phyloP scores from a whole-genome alignment of 2,329 filamentous ascomycete genomes.

The Reticulascus tulasneorum region DNA sequence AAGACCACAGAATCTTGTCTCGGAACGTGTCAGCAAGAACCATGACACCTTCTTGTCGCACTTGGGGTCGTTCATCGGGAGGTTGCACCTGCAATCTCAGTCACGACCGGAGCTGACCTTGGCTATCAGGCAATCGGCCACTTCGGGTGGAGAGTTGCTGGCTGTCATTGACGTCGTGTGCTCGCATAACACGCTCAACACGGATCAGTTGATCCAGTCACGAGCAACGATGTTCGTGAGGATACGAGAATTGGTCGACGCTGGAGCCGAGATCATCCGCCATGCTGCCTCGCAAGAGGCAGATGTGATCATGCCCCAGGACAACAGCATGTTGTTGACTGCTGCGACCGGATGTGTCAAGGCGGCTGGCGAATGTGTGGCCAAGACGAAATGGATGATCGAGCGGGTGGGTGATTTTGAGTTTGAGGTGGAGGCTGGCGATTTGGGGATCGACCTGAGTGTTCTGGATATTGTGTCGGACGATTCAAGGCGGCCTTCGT shows the following conservation, averaged over 20 bases:
- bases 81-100: slow-evolving; percentile 85
- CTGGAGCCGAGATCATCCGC: slow-evolving; percentile 74
- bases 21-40: slow-evolving; percentile 71
- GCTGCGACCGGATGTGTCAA: slow-evolving; percentile 86
- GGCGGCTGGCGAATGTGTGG: slow-evolving; percentile 85
- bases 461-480: slow-evolving; percentile 40
- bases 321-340: slow-evolving; percentile 69
- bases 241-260: slow-evolving; percentile 74
- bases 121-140: slow-evolving; percentile 78
- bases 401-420: slow-evolving; percentile 91
- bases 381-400: slow-evolving; percentile 78
- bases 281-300: slow-evolving; percentile 66
- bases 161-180: slow-evolving; percentile 78
- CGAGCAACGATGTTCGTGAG: slow-evolving; percentile 74
- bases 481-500: slow-evolving; percentile 24
- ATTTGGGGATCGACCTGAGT: slow-evolving; percentile 52
- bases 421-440: slow-evolving; percentile 63
- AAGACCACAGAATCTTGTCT: slow-evolving; percentile 71
- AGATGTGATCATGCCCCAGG: slow-evolving; percentile 74
- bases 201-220: slow-evolving; percentile 62
- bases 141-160: slow-evolving; percentile 75
- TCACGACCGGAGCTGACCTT: slow-evolving; percentile 78
- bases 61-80: slow-evolving; percentile 87
- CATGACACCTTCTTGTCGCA: slow-evolving; percentile 89
- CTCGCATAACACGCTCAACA: slow-evolving; percentile 67